Evolutionary conservation across 768 basidiomycete species (phyloP).

Genomic region (Termitomyces sp.): DNA sequence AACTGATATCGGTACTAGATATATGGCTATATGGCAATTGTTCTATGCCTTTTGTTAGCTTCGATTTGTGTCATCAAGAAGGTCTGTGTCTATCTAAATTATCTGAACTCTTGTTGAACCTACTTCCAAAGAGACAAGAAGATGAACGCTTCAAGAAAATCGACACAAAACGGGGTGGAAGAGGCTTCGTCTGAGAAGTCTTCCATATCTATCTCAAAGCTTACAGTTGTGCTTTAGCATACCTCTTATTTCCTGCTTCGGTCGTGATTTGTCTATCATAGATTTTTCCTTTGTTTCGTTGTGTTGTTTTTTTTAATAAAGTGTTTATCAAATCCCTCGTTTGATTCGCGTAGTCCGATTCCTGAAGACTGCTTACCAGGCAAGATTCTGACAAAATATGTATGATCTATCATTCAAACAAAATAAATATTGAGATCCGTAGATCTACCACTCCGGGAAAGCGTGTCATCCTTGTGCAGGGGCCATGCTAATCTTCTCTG

Average conservation of each 20-base stretch:
- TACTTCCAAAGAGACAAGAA: conserved; percentile 57
- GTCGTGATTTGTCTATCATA: neutral
- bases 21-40: conserved; percentile 82
- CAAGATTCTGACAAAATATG: no score
- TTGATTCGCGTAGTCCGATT: no score
- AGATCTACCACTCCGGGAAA: conserved; percentile 86
- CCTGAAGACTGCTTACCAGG: no score
- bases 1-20: conserved; percentile 29
- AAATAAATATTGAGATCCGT: conserved; percentile 41
- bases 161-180: conserved; percentile 82
- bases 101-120: neutral
- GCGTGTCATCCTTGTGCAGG: conserved; percentile 99
- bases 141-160: conserved; percentile 84
- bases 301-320: conserved; percentile 99
- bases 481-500: conserved; percentile 99
- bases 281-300: conserved; percentile 79
- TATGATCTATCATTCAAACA: neutral
- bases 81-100: conserved; percentile 28
- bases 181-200: conserved; percentile 68
- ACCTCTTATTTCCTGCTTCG: neutral
- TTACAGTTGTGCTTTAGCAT: neutral
- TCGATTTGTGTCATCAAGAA: conserved; percentile 84
- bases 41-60: conserved; percentile 70
- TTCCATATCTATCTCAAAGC: neutral
- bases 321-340: no score